These are phyloP conservation scores for Poteriospumella lacustris DNA, from an alignment of 108 stramenopile genomes.

Conservation along the genomic window DNA sequence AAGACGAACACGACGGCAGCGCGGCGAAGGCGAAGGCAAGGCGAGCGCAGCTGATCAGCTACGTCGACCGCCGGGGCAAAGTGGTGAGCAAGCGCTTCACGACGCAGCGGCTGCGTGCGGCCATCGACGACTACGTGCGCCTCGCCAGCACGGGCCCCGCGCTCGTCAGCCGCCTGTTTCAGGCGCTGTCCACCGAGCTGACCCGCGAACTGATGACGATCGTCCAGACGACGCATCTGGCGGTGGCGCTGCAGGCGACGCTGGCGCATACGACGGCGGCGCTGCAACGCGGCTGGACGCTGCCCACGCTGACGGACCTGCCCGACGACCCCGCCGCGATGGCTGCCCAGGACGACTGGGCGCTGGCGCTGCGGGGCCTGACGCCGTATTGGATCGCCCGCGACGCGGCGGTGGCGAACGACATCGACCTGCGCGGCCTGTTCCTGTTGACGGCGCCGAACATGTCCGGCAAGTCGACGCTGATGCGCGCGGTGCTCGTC, in stretches of 20 bases:
- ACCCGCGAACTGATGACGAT: neutral
- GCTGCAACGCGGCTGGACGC: conserved; percentile 33
- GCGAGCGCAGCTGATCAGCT: conserved; percentile 65
- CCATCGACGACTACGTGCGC: conserved; percentile 65
- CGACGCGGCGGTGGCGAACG: conserved; percentile 37
- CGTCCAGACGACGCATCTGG: neutral
- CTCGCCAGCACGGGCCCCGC: conserved; percentile 45
- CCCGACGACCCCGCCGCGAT: neutral
- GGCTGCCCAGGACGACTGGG: conserved; percentile 15
- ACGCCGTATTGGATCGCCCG: conserved; percentile 48
- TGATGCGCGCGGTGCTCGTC: conserved; percentile 83
- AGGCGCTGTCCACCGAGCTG: neutral
- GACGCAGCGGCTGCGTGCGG: conserved; percentile 66
- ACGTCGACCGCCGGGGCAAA: conserved; percentile 76
- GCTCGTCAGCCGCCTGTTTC: neutral
- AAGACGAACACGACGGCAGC: conserved; percentile 9
- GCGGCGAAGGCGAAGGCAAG: neutral
- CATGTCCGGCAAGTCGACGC: conserved; percentile 86
- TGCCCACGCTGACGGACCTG: conserved; percentile 22
- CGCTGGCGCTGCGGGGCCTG: conserved; percentile 48
- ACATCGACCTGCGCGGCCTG: conserved; percentile 42
- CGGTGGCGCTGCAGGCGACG: conserved; percentile 40
- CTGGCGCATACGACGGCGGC: conserved; percentile 37
- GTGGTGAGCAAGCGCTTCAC: conserved; percentile 68
- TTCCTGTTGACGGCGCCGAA: conserved; percentile 92